Evolutionary conservation across 225 moss, liverwort and hornwort species (phyloP).

Genomic region (Polytrichum formosum): DNA sequence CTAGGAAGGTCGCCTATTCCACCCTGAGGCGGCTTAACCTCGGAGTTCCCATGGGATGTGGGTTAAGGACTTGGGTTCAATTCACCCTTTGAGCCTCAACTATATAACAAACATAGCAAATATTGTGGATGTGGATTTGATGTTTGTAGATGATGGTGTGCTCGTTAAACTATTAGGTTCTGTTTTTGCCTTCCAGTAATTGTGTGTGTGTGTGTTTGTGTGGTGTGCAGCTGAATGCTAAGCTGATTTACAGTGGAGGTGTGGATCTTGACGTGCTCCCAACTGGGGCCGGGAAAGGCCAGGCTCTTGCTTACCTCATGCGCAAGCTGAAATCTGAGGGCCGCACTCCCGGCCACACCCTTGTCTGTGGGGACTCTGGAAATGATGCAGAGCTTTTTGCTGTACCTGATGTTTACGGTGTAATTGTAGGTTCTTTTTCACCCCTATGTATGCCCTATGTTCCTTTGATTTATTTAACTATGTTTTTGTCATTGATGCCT

Average conservation of each 20-base stretch:
- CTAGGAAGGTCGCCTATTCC: too few species aligned
- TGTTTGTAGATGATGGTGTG: too few species aligned
- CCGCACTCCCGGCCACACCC: conserved; percentile 52
- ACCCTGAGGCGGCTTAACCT: too few species aligned
- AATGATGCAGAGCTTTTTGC: conserved; percentile 91
- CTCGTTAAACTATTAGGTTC: too few species aligned
- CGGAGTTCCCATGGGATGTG: too few species aligned
- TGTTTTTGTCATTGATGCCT: too few species aligned
- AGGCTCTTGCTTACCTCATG: conserved; percentile 73
- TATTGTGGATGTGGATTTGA: too few species aligned
- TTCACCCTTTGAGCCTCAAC: too few species aligned
- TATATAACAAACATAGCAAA: too few species aligned
- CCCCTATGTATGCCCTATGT: too few species aligned
- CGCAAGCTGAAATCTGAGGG: conserved; percentile 69
- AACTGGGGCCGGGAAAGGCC: conserved; percentile 82
- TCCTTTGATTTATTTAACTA: too few species aligned
- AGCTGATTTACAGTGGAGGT: conserved; percentile 87
- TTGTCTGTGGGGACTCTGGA: conserved; percentile 93
- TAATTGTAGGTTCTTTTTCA: conserved; percentile 56
- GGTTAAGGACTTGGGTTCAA: too few species aligned
- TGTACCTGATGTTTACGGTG: conserved; percentile 69
- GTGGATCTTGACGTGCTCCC: conserved; percentile 86
- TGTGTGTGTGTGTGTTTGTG: not conserved
- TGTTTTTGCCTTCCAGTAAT: not conserved
- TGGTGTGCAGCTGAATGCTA: conserved; percentile 61